These are phyloP conservation scores for Xylaria venustula DNA, from an alignment of 495 filamentous ascomycete species.

Conservation along the genomic window DNA sequence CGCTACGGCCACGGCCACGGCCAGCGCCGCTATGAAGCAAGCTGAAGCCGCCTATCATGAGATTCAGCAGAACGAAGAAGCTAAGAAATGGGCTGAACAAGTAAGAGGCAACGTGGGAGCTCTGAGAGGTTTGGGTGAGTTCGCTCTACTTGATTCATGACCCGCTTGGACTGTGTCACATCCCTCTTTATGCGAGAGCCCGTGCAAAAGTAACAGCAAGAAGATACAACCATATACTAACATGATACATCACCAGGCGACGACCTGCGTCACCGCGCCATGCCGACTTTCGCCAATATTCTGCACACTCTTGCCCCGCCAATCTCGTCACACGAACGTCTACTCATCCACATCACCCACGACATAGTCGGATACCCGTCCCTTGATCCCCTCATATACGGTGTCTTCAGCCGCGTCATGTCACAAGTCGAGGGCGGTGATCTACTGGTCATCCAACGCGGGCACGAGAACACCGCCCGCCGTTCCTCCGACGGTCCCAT, in stretches of 20 bases:
- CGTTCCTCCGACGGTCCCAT: slow-evolving; percentile 58
- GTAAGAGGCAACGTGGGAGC: slow-evolving; percentile 88
- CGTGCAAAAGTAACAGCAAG: too few relatives aligned
- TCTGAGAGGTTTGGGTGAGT: slow-evolving; percentile 74
- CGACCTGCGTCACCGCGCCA: slow-evolving; percentile 81
- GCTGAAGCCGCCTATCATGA: slow-evolving; percentile 92
- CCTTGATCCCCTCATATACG: slow-evolving; percentile 89
- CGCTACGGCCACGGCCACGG: slow-evolving; percentile 58
- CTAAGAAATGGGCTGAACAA: slow-evolving; percentile 92
- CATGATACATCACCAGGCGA: slow-evolving; percentile 57
- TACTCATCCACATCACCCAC: slow-evolving; percentile 97
- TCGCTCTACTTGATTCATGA: neutral
- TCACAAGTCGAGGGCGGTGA: slow-evolving; percentile 97
- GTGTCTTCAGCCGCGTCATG: slow-evolving; percentile 95
- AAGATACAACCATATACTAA: too few relatives aligned
- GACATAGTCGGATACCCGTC: slow-evolving; percentile 92
- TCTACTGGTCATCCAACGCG: slow-evolving; percentile 92
- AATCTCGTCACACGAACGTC: slow-evolving; percentile 94
- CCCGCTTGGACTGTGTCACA: neutral
- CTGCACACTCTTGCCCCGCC: slow-evolving; percentile 93
- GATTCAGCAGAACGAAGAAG: slow-evolving; percentile 94
- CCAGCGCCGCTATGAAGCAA: slow-evolving; percentile 84
- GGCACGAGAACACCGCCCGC: slow-evolving; percentile 73
- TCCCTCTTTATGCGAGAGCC: too few relatives aligned
- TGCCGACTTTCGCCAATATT: slow-evolving; percentile 93